Base-by-base conservation (phyloP, 2,329 filamentous ascomycete species). In the Trichoderma sp. region DNA sequence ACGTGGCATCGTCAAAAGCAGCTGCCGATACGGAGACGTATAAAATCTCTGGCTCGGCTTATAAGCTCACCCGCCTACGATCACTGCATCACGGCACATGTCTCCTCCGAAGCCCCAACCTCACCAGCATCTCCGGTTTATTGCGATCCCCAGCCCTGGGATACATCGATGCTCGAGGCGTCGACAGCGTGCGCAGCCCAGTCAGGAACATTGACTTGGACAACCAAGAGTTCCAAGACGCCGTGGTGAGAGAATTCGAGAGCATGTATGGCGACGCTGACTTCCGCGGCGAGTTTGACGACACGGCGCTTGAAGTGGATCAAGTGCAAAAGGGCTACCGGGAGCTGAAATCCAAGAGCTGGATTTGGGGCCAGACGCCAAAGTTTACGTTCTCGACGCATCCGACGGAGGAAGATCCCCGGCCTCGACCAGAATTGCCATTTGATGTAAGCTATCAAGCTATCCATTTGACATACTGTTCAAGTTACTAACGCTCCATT, bases 61-160 rank as follows among this genome's bases (percentile, higher is more conserved):
- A 97, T 81, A 98, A 98, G 80, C 84, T 99, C 66, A 97, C 92
- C 0, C 85, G 92, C 28, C 82, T 88, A 59, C 86, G 95, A 55
- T 91, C 94, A 8, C 83, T 99, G 69, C 96, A 99, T 79, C 96
- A 99, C 79, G 96, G 94, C 8, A 99, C 96, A 0, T 96, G 94
- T 75, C 84, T 99, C 54, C 83, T 98, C 2, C 84, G 86, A 39
- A 94, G 92, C 66, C 90, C 91, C 2, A 92, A 97, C 76, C 82
- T 98, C 52, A 78, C 82, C 34, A 80, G 83, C 51, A 91, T 98
- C 32, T 88, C 89, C 1, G 80, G 85, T 2, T 88, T 95, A 75
- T 79, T 99, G 72, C 86, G 87, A 26, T 94, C 93, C n/a, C 93
- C 94, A 0, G 92, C 91, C 0, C 90, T 89, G 73, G 84, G 85